Conservation (phyloP, 495 filamentous ascomycete species). For the Penicillium turbatum region DNA sequence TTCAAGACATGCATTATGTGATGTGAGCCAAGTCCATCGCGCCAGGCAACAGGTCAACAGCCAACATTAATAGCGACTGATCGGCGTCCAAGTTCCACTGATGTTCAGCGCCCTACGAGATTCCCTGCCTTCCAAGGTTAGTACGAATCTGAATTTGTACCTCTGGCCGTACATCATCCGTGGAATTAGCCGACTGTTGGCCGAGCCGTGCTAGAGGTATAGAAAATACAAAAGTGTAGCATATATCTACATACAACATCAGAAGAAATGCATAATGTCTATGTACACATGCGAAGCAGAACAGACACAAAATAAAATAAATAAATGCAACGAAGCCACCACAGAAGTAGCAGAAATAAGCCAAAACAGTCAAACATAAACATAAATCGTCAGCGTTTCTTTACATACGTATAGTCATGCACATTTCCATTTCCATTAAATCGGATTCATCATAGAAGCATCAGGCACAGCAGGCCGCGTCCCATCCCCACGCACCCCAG, state of each 20-base stretch:
- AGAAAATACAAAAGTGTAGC: neutral
- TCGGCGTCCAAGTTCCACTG: neutral
- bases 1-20: neutral
- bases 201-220: too few relatives aligned
- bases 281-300: neutral
- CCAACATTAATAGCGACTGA: neutral
- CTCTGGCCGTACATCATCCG: neutral
- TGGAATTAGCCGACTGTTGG: neutral
- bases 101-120: neutral
- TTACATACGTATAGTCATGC: neutral
- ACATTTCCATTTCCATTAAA: constrained; percentile 23
- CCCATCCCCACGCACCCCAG: neutral
- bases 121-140: neutral
- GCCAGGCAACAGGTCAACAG: neutral
- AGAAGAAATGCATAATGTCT: neutral
- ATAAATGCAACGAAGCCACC: neutral
- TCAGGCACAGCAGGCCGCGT: constrained; percentile 32
- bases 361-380: neutral
- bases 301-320: neutral
- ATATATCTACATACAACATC: neutral
- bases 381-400: constrained; percentile 10
- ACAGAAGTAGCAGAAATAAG: neutral
- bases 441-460: constrained; percentile 42
- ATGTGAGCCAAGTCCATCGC: neutral
- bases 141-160: neutral